These are phyloP conservation scores for Evansstolkia leycettana DNA, from an alignment of 495 filamentous ascomycete genomes.

Conservation along the genomic window DNA sequence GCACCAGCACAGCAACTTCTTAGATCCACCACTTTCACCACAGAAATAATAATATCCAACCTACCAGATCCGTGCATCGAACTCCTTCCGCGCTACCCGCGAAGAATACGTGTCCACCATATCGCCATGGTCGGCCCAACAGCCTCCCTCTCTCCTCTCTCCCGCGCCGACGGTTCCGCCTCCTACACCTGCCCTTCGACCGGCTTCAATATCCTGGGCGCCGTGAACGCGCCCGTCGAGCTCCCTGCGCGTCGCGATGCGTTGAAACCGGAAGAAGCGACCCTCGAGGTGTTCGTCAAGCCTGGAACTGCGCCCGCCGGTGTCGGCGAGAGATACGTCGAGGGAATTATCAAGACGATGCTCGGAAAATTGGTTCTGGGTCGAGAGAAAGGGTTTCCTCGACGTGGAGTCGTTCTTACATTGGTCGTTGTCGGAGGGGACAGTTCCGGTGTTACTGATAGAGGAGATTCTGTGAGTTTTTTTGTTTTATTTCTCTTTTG, in stretches of 20 bases:
- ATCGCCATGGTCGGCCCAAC: slow-evolving; percentile 28
- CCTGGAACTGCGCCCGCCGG: slow-evolving; percentile 53
- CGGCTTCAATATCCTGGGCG: slow-evolving; percentile 69
- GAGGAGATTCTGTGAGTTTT: slow-evolving; percentile 52
- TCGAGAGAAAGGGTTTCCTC: slow-evolving; percentile 23
- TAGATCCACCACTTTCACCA: not conserved
- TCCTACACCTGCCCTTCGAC: slow-evolving; percentile 55
- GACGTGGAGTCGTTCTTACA: slow-evolving; percentile 31
- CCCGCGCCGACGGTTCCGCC: slow-evolving; percentile 77
- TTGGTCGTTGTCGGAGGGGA: slow-evolving; percentile 32
- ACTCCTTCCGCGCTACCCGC: not conserved
- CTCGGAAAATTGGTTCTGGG: slow-evolving; percentile 21
- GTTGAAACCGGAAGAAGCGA: slow-evolving; percentile 79
- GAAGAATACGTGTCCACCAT: too few relatives aligned
- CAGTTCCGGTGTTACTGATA: slow-evolving; percentile 61
- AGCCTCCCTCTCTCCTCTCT: slow-evolving; percentile 38
- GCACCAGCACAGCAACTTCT: not conserved
- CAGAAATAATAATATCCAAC: not conserved
- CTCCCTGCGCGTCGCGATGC: slow-evolving; percentile 63
- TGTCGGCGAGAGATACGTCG: slow-evolving; percentile 56
- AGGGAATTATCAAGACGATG: slow-evolving; percentile 18
- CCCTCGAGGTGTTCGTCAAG: slow-evolving; percentile 80
- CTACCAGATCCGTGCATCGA: not conserved
- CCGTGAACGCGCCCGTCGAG: slow-evolving; percentile 89
- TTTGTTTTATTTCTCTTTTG: slow-evolving; percentile 1